Evolutionary conservation across 192 early-diverging fungal species (phyloP).

Genomic region (Pilobolus umbonatus): DNA sequence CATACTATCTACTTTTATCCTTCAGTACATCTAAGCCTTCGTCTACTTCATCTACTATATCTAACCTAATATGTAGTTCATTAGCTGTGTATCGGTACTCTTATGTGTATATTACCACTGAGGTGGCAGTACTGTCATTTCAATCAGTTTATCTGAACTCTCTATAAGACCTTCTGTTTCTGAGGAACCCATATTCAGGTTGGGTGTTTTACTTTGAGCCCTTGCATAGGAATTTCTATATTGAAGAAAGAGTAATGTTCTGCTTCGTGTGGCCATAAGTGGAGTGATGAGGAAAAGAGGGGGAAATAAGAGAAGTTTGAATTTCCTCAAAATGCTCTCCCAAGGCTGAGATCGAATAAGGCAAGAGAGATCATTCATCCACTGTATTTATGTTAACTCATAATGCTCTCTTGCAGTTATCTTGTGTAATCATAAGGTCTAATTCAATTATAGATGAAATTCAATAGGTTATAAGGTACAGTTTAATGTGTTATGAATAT

Average conservation of each 20-base stretch:
- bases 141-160: conserved; percentile 78
- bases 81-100: background rate
- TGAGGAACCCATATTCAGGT: conserved; percentile 3
- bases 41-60: conserved; percentile 85
- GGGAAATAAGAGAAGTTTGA: conserved; percentile 4
- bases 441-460: too few relatives aligned
- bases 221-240: conserved; percentile 85
- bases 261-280: conserved; percentile 78
- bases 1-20: conserved; percentile 45
- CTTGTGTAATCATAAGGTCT: too few relatives aligned
- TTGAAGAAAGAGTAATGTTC: conserved; percentile 90
- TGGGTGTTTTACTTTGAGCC: conserved; percentile 36
- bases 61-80: conserved; percentile 55
- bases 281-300: background rate
- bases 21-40: conserved; percentile 62
- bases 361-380: too few relatives aligned
- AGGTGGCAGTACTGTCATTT: conserved; percentile 84
- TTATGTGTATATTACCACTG: conserved; percentile 58
- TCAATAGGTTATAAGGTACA: too few relatives aligned
- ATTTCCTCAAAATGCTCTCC: too few relatives aligned
- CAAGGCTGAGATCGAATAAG: too few relatives aligned
- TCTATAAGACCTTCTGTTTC: conserved; percentile 59
- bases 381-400: too few relatives aligned
- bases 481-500: too few relatives aligned
- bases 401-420: too few relatives aligned